Conservation (phyloP, 352 stramenopile genomes). For the Thalassiosira oceanica region DNA sequence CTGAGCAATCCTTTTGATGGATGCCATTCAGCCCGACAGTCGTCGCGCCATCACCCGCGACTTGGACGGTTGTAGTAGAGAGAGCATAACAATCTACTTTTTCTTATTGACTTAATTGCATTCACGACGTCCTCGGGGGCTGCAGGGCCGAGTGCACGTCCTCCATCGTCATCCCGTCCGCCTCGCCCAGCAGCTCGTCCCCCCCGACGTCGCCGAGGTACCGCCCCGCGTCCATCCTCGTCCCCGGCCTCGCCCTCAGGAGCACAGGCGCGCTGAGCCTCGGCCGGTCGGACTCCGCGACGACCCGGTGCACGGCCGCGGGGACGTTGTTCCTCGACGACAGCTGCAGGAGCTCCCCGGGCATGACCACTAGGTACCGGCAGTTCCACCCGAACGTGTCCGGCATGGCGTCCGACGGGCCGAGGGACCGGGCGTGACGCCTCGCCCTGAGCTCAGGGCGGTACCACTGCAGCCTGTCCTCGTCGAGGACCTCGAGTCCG, state of each 20-base stretch:
- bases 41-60: too few relatives aligned
- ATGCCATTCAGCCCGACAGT: too few relatives aligned
- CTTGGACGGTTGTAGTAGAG: too few relatives aligned
- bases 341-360: constrained; percentile 73
- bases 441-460: constrained; percentile 62
- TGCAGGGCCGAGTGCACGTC: constrained; percentile 68
- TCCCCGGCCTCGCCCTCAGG: constrained; percentile 53
- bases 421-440: constrained; percentile 42
- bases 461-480: constrained; percentile 70
- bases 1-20: too few relatives aligned
- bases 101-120: too few relatives aligned
- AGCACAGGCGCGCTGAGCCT: constrained; percentile 62
- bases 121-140: too few relatives aligned
- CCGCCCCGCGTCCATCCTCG: constrained; percentile 43
- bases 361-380: constrained; percentile 71
- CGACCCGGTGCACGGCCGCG: constrained; percentile 67
- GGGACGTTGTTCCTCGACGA: constrained; percentile 67
- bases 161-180: constrained; percentile 68
- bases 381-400: constrained; percentile 59
- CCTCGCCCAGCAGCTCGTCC: constrained; percentile 49
- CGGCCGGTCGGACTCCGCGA: constrained; percentile 25
- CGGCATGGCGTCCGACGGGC: constrained; percentile 21
- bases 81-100: too few relatives aligned
- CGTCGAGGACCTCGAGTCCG: constrained; percentile 73
- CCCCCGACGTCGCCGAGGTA: constrained; percentile 59